Conservation (phyloP, 805 yeast species). For the Blastobotrys attinorum region DNA sequence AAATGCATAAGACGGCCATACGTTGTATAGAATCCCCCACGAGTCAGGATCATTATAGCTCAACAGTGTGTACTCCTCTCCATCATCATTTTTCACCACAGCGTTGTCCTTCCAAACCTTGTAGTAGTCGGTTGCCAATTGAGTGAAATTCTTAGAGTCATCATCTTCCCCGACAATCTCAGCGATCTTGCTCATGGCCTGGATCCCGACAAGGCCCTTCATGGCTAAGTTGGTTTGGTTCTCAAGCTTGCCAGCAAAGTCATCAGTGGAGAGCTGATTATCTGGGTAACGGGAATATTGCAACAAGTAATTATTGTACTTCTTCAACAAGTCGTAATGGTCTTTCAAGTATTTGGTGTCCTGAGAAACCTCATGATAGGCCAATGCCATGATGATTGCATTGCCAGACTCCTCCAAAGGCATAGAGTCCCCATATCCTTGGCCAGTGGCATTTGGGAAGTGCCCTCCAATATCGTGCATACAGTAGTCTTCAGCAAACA, state of each 20-base stretch:
- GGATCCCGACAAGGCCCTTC: constrained; percentile 1
- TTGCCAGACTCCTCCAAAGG: constrained; percentile 1
- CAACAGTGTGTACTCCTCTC: background rate
- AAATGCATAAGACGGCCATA: background rate
- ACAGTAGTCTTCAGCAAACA: background rate
- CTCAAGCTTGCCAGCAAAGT: constrained; percentile 1
- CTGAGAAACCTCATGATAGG: constrained; percentile 1
- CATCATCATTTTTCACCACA: background rate
- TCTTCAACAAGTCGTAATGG: background rate
- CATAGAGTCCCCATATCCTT: background rate
- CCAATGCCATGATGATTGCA: background rate
- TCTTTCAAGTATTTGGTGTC: background rate
- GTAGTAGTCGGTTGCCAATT: background rate
- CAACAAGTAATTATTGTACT: background rate
- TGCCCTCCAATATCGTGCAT: background rate
- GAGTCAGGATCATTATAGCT: background rate
- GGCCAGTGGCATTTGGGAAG: constrained; percentile 2
- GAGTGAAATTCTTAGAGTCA: constrained; percentile 1
- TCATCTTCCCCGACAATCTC: background rate
- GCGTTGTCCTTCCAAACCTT: background rate
- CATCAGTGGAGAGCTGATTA: constrained; percentile 1
- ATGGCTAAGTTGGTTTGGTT: constrained; percentile 2
- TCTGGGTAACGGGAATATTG: background rate
- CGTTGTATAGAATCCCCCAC: constrained; percentile 1
- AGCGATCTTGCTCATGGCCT: background rate